These are phyloP conservation scores for Carex kokanica DNA, from an alignment of 176 grass and related monocot genomes.

Conservation along the genomic window DNA sequence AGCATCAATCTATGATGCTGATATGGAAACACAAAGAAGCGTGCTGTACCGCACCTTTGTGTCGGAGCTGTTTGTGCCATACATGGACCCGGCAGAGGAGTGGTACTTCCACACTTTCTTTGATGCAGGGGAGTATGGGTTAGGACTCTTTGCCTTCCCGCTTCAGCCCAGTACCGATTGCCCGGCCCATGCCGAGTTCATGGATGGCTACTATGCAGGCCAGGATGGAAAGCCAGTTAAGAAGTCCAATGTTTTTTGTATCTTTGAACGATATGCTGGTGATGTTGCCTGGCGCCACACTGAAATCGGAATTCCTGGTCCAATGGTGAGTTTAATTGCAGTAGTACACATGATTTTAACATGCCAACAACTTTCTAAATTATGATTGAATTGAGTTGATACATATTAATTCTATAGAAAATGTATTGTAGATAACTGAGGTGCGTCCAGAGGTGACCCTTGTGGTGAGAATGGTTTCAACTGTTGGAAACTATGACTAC, in stretches of 20 bases:
- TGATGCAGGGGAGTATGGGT: conserved; percentile 65
- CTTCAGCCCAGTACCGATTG: conserved; percentile 57
- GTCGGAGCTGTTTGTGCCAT: conserved; percentile 75
- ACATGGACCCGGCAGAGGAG: conserved; percentile 78
- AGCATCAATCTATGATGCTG: conserved; percentile 49
- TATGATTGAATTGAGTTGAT: neutral
- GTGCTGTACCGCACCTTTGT: conserved; percentile 73
- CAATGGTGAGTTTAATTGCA: conserved; percentile 38
- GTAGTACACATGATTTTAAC: conserved; percentile 10
- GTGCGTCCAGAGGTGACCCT: conserved; percentile 66
- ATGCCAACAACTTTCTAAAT: neutral
- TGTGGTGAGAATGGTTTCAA: conserved; percentile 71
- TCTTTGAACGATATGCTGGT: conserved; percentile 71
- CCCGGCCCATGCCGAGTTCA: conserved; percentile 47
- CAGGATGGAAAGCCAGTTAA: conserved; percentile 44
- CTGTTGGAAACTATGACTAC: conserved; percentile 77
- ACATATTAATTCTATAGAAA: neutral
- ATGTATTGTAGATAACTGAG: conserved; percentile 52
- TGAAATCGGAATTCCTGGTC: conserved; percentile 45
- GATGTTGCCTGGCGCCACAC: conserved; percentile 78
- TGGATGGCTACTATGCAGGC: conserved; percentile 49
- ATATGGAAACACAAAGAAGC: conserved; percentile 29
- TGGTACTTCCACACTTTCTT: conserved; percentile 87
- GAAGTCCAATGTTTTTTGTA: conserved; percentile 48
- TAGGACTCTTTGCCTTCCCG: conserved; percentile 44